phyloP scores from a whole-genome alignment of 31 red algal species.

The Porphyra umbilicalis region DNA sequence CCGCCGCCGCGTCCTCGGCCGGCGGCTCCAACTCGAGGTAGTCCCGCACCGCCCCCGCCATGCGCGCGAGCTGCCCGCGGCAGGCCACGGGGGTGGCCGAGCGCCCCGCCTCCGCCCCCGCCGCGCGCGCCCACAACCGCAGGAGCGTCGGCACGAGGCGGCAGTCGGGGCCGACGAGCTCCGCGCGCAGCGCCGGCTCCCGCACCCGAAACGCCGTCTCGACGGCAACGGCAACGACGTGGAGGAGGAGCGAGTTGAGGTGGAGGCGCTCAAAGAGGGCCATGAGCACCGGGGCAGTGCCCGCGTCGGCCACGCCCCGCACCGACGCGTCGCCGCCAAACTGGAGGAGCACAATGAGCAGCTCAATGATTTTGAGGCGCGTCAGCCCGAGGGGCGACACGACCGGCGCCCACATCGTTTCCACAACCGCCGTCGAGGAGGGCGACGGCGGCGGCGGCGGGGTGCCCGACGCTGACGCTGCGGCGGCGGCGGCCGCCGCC shows the following conservation, averaged over 20 bases:
- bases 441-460: too few species aligned
- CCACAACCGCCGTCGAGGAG: slow-evolving; percentile 20
- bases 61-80: slow-evolving; percentile 43
- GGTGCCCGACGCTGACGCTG: neutral
- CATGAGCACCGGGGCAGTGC: slow-evolving; percentile 50
- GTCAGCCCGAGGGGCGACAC: slow-evolving; percentile 53
- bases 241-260: slow-evolving; percentile 57
- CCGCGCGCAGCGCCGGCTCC: slow-evolving; percentile 16
- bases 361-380: slow-evolving; percentile 68
- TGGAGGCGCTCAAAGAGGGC: slow-evolving; percentile 40
- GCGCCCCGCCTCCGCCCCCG: neutral
- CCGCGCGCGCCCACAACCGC: slow-evolving; percentile 33
- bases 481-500: neutral
- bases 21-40: slow-evolving; percentile 39
- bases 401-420: slow-evolving; percentile 70
- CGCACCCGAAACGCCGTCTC: slow-evolving; percentile 45
- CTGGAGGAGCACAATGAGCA: slow-evolving; percentile 58
- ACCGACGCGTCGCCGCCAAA: slow-evolving; percentile 53
- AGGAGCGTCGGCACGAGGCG: slow-evolving; percentile 30
- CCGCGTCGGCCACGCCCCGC: slow-evolving; percentile 28
- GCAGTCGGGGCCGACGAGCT: slow-evolving; percentile 38
- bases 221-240: slow-evolving; percentile 63
- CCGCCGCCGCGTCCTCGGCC: slow-evolving; percentile 20
- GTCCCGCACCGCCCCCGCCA: slow-evolving; percentile 51
- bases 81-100: slow-evolving; percentile 27